Evolutionary conservation across 306 rosid genomes (phyloP).

Genomic region (Medicago arabica): DNA sequence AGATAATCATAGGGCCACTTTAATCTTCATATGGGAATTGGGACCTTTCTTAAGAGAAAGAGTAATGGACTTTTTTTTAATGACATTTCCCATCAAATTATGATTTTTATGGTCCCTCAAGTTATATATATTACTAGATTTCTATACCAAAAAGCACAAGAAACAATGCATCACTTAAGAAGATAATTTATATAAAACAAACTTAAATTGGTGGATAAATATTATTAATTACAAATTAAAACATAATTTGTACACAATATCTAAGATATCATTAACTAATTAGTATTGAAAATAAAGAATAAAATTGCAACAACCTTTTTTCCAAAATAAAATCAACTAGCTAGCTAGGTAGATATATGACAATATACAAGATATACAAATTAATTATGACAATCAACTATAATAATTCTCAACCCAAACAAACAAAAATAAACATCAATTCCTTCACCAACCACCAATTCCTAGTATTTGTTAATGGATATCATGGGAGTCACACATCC

Average conservation of each 20-base stretch:
- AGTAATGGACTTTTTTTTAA: conserved; percentile 36
- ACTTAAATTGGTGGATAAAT: background rate
- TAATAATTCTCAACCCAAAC: conserved; percentile 39
- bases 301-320: conserved; percentile 12
- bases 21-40: conserved; percentile 56
- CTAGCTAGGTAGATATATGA: conserved; percentile 35
- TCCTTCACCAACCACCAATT: conserved; percentile 30
- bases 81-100: conserved; percentile 46
- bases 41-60: conserved; percentile 46
- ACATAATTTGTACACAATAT: background rate
- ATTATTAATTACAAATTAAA: background rate
- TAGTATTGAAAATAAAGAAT: background rate
- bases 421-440: conserved; percentile 34
- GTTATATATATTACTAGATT: conserved; percentile 33
- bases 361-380: conserved; percentile 52
- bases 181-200: conserved; percentile 13
- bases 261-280: background rate
- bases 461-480: conserved; percentile 41
- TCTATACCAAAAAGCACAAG: conserved; percentile 1
- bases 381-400: conserved; percentile 41
- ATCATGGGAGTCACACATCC: conserved; percentile 38
- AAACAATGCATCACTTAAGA: conserved; percentile 9
- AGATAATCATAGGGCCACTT: conserved; percentile 55
- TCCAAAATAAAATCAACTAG: conserved; percentile 34
- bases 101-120: conserved; percentile 50